Conservation (phyloP, 306 rosid species). For the Corylus americana region DNA sequence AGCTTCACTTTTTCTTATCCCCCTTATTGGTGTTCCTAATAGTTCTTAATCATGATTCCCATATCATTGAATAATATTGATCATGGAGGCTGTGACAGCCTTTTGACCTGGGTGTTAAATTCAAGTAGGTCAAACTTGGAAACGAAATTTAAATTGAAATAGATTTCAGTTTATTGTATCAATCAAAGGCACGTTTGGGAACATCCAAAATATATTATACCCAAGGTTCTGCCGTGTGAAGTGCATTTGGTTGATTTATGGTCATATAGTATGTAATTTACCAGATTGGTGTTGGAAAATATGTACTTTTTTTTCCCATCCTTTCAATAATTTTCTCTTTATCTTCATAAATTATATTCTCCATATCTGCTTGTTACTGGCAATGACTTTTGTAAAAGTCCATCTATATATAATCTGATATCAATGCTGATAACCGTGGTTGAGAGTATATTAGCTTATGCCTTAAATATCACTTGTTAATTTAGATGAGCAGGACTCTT, state of each 20-base stretch:
- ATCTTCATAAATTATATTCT: not conserved
- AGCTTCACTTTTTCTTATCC: not conserved
- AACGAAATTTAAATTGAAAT: not conserved
- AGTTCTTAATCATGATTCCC: not conserved
- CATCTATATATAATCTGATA: not conserved
- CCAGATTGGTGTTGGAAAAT: not conserved
- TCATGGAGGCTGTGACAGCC: not conserved
- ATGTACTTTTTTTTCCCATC: not conserved
- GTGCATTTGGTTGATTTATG: not conserved
- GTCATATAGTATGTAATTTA: not conserved
- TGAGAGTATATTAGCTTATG: not conserved
- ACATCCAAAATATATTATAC: not conserved
- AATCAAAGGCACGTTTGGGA: not conserved
- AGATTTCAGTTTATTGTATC: not conserved
- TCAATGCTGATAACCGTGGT: not conserved
- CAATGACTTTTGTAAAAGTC: not conserved
- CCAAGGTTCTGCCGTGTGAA: not conserved
- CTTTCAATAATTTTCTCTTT: not conserved
- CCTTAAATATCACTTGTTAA: not conserved
- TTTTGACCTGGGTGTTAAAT: not conserved
- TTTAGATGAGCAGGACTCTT: not conserved
- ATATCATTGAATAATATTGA: not conserved
- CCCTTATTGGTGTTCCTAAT: not conserved
- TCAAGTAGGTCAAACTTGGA: constrained; percentile 1
- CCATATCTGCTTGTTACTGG: not conserved